Percentiles rank a stretch among this genome's conserved stretches.
Conservation (phyloP, 148 eudicot genomes). For the Gaultheria prostrata region DNA sequence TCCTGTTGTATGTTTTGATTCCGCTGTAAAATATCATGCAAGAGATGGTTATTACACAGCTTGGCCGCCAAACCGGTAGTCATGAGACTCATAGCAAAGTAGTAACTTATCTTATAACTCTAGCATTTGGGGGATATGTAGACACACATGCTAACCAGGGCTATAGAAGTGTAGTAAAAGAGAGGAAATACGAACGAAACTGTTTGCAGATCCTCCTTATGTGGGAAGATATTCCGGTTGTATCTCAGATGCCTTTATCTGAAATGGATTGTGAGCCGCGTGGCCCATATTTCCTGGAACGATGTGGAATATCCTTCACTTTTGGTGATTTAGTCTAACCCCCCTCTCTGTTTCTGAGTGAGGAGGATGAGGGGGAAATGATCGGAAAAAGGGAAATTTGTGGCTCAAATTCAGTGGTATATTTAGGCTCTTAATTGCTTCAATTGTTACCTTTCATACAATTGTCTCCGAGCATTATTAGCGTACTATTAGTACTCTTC, state of each 20-base stretch:
- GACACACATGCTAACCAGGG: background rate
- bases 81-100: background rate
- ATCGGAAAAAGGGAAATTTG: background rate
- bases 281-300: conserved; percentile 6
- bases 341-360: background rate
- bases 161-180: background rate
- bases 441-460: background rate
- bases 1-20: background rate
- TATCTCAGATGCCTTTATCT: background rate
- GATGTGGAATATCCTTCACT: background rate
- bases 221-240: background rate
- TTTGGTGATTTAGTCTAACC: background rate
- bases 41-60: background rate
- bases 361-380: background rate
- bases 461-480: background rate
- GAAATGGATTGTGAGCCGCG: background rate
- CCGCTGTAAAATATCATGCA: background rate
- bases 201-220: background rate
- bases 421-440: background rate
- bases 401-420: background rate
- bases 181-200: background rate
- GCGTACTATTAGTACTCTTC: background rate
- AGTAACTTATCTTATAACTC: background rate
- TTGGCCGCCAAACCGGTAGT: background rate
- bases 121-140: background rate